A percentile compares a stretch with the other conserved stretches of the same genome.
These are phyloP conservation scores for Phymatotrichopsis omnivora DNA, from an alignment of 2,329 filamentous ascomycete genomes.

Conservation along the genomic window DNA sequence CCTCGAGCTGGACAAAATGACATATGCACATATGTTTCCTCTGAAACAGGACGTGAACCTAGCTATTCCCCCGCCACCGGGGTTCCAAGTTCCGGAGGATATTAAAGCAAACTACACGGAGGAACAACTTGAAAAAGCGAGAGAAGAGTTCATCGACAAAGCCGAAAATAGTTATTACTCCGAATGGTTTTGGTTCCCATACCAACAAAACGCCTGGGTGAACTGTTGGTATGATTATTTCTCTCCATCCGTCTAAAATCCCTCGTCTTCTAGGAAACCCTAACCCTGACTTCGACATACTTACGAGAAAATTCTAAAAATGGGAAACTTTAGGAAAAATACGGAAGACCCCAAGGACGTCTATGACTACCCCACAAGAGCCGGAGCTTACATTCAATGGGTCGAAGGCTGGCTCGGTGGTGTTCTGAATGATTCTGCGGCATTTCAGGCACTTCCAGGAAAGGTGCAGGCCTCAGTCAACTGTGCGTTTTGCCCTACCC, in stretches of 20 bases:
- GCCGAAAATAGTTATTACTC: constrained; percentile 39
- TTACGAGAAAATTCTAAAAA: background rate
- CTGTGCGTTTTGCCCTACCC: constrained; percentile 28
- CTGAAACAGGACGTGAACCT: constrained; percentile 38
- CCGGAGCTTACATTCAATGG: constrained; percentile 36
- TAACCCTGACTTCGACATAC: constrained; percentile 39
- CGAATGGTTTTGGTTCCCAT: constrained; percentile 46
- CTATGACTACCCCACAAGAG: constrained; percentile 36
- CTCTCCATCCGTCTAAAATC: no score
- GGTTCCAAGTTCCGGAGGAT: constrained; percentile 36
- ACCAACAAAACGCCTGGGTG: constrained; percentile 29
- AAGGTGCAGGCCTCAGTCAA: constrained; percentile 36
- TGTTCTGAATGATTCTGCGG: constrained; percentile 34
- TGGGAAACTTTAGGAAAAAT: constrained; percentile 32
- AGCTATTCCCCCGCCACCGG: constrained; percentile 39
- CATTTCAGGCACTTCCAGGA: constrained; percentile 35
- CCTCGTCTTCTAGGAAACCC: background rate
- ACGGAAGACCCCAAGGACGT: constrained; percentile 33
- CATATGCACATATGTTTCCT: constrained; percentile 41
- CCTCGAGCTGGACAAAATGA: constrained; percentile 41
- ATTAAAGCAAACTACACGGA: constrained; percentile 34
- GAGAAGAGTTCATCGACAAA: constrained; percentile 36
- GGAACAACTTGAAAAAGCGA: constrained; percentile 34
- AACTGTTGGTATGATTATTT: background rate
- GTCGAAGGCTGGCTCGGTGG: constrained; percentile 35